phyloP scores from a whole-genome alignment of 2,329 filamentous ascomycete genomes.

The Cercospora janseana region DNA sequence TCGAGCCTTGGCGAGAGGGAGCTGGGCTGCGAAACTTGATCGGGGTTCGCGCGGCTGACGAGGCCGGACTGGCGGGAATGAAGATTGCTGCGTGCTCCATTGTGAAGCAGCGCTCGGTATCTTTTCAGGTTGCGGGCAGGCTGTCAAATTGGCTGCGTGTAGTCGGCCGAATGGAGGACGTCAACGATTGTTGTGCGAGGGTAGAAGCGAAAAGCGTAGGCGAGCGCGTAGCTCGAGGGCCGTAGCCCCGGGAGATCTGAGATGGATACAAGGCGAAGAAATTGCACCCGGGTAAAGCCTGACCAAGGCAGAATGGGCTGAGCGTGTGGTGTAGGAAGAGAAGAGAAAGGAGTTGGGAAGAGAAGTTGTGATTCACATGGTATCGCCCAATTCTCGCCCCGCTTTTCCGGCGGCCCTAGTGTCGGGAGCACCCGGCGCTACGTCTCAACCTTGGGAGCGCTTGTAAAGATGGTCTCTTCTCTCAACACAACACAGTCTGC shows the following conservation, averaged over 20 bases:
- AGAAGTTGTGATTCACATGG: slow-evolving; percentile 6
- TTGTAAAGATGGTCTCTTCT: no score
- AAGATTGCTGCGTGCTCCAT: slow-evolving; percentile 17
- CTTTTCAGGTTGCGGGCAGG: neutral
- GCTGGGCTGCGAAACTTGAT: slow-evolving; percentile 12
- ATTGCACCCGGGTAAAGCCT: slow-evolving; percentile 9
- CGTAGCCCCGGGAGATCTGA: slow-evolving; percentile 7
- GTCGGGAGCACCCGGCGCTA: no score
- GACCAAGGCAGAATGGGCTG: slow-evolving; percentile 12
- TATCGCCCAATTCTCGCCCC: slow-evolving; percentile 1
- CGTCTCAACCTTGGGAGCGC: no score
- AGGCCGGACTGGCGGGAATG: slow-evolving; percentile 17
- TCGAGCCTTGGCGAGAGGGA: slow-evolving; percentile 10
- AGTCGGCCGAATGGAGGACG: neutral
- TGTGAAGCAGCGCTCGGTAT: slow-evolving; percentile 1
- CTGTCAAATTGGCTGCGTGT: neutral
- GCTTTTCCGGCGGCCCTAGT: slow-evolving; percentile 5
- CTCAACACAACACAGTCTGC: no score
- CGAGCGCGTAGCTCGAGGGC: slow-evolving; percentile 11
- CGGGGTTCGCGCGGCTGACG: slow-evolving; percentile 5
- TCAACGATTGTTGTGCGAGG: neutral
- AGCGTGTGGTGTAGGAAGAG: neutral
- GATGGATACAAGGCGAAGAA: slow-evolving; percentile 4
- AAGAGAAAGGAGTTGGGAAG: neutral
- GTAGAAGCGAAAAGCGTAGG: neutral